phyloP scores from a whole-genome alignment of 768 basidiomycete genomes.

The Lentinula detonsa region DNA sequence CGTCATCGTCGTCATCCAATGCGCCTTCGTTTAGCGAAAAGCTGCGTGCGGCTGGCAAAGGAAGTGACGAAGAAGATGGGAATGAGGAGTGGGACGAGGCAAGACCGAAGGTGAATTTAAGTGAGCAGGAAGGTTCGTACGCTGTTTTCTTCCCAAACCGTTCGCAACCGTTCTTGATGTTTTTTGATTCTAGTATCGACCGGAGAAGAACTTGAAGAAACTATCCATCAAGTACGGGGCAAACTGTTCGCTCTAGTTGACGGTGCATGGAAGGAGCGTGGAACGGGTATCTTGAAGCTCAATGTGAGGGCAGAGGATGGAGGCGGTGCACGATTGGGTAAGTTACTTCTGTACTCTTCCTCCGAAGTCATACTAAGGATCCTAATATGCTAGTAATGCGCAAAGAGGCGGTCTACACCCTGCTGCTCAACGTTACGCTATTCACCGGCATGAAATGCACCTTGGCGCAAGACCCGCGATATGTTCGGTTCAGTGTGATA shows the following conservation, averaged over 20 bases:
- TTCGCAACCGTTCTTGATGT: background rate
- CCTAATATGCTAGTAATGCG: slow-evolving; percentile 58
- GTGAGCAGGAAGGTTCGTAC: slow-evolving; percentile 58
- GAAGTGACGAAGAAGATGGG: slow-evolving; percentile 51
- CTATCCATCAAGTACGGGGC: slow-evolving; percentile 68
- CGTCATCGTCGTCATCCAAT: slow-evolving; percentile 21
- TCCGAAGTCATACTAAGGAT: slow-evolving; percentile 2
- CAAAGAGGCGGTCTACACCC: slow-evolving; percentile 74
- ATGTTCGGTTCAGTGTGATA: slow-evolving; percentile 70
- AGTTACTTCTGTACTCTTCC: slow-evolving; percentile 14
- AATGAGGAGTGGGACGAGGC: slow-evolving; percentile 31
- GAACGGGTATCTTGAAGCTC: slow-evolving; percentile 63
- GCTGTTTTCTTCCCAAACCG: background rate
- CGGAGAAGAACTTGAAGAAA: slow-evolving; percentile 80
- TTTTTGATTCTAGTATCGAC: slow-evolving; percentile 45
- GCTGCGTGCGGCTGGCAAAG: slow-evolving; percentile 40
- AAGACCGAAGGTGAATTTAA: slow-evolving; percentile 39
- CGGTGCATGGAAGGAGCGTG: slow-evolving; percentile 73
- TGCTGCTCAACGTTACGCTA: slow-evolving; percentile 68
- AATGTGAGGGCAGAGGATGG: slow-evolving; percentile 64
- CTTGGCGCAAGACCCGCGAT: slow-evolving; percentile 73
- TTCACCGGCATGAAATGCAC: slow-evolving; percentile 75
- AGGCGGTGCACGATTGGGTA: slow-evolving; percentile 64
- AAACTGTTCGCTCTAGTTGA: slow-evolving; percentile 61
- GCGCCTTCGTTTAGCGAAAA: slow-evolving; percentile 54